Conservation (phyloP, 495 filamentous ascomycete species). For the Trichoderma gamsii region DNA sequence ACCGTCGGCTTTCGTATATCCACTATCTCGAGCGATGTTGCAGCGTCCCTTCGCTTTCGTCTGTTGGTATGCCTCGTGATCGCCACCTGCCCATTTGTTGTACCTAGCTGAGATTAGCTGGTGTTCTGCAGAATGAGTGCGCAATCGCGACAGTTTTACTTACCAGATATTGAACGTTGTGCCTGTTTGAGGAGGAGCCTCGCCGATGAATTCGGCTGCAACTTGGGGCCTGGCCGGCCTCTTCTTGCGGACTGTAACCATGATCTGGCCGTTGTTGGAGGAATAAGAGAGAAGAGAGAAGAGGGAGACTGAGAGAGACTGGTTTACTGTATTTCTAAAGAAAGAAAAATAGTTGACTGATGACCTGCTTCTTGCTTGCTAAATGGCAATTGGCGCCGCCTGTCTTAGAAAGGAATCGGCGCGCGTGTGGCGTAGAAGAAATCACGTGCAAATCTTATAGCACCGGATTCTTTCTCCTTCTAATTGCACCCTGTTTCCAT, state of each 20-base stretch:
- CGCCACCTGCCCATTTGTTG: conserved; percentile 92
- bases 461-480: too few relatives aligned
- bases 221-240: conserved; percentile 68
- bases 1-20: conserved; percentile 85
- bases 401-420: too few relatives aligned
- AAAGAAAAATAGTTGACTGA: background rate
- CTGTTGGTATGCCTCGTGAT: conserved; percentile 81
- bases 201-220: conserved; percentile 71
- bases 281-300: conserved; percentile 29
- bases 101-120: conserved; percentile 34
- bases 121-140: background rate
- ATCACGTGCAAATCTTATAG: too few relatives aligned
- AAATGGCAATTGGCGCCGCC: too few relatives aligned
- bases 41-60: conserved; percentile 65
- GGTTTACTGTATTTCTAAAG: too few relatives aligned
- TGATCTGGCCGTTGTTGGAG: conserved; percentile 53
- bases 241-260: conserved; percentile 60
- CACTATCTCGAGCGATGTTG: conserved; percentile 72
- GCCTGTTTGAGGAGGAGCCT: conserved; percentile 83
- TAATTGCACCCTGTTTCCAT: too few relatives aligned
- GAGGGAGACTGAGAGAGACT: too few relatives aligned
- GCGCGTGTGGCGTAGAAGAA: too few relatives aligned
- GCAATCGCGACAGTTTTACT: background rate
- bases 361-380: too few relatives aligned
- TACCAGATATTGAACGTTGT: conserved; percentile 87